Base-by-base conservation (phyloP, 2,329 filamentous ascomycete species). In the Polytolypa hystricis region DNA sequence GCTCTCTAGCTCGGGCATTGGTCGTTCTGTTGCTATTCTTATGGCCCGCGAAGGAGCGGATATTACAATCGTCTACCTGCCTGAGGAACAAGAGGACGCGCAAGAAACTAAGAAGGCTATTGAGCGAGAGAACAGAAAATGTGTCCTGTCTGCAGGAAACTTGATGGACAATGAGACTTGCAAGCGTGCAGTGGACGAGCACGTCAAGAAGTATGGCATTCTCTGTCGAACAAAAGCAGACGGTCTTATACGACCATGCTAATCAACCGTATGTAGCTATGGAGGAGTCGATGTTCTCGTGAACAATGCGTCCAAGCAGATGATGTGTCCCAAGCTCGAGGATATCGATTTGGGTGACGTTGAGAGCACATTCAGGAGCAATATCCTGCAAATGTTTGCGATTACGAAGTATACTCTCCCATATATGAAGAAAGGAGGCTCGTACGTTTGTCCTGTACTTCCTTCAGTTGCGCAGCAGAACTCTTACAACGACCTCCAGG, bases 221-320 rank as follows among this genome's bases (percentile, higher is more conserved):
- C 12, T n/a, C 32, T 17, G 7, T 3, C 14, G 29, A 15, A n/a
- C 14, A 33, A n/a, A n/a, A n/a, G n/a, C n/a, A 15, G 10, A 5
- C 11, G 16, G 5, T 18, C 16, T 12, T 25, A 23, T 35, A 12
- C 15, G 21, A 10, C 8, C 14, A 5, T 19, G 15, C 23, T 45
- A 30, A 35, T 30, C 10, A 31, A 23, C 11, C 8, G 10, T n/a
- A 28, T 15, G n/a, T 37, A 51, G 51, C 33, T 67, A 57, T 40
- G 61, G 64, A 17, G 56, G 47, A 16, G 51, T 76, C 15, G 61
- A 63, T 38, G 61, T 76, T 5, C 58, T 77, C 2, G 67, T 77
- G 41, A 77, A 77, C 52, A 77, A 77, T 49, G 73, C 71, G 3
- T 68, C 65, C 0, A 72, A 71, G 52, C 71, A 77, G 52, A 61